These are phyloP conservation scores for Yarrowia divulgata DNA, from an alignment of 805 yeast species.

Conservation along the genomic window DNA sequence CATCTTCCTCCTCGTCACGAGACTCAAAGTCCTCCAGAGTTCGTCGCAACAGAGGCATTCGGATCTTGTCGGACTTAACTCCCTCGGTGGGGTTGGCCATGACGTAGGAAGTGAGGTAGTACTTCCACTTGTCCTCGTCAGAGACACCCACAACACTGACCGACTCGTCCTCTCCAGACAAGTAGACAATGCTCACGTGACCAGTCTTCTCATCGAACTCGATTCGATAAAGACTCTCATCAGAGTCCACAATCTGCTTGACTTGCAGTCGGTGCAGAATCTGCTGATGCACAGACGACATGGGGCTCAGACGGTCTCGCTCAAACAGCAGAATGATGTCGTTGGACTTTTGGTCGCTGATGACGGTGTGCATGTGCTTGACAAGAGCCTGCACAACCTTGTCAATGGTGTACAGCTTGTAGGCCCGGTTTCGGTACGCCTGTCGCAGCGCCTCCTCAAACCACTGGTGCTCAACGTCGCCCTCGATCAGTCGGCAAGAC, in stretches of 20 bases:
- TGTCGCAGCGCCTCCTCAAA: constrained; percentile 95
- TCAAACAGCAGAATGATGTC: constrained; percentile 85
- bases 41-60: constrained; percentile 76
- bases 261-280: constrained; percentile 89
- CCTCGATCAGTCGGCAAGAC: constrained; percentile 80
- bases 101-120: constrained; percentile 88
- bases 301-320: constrained; percentile 67
- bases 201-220: constrained; percentile 64
- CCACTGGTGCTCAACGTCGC: constrained; percentile 91
- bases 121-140: constrained; percentile 86
- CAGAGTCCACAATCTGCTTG: constrained; percentile 77
- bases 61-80: constrained; percentile 75
- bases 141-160: constrained; percentile 69
- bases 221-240: constrained; percentile 92
- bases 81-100: constrained; percentile 99
- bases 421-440: constrained; percentile 92
- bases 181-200: constrained; percentile 74
- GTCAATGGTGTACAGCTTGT: constrained; percentile 89
- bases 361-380: constrained; percentile 85
- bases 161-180: constrained; percentile 66
- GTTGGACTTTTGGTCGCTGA: constrained; percentile 79
- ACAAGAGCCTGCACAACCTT: constrained; percentile 83
- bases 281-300: constrained; percentile 83
- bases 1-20: constrained; percentile 43
- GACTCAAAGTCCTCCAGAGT: constrained; percentile 46